A percentile compares a stretch with the other conserved stretches of the same genome.
phyloP scores from a whole-genome alignment of 352 stramenopile genomes.

The Pythium volutum region DNA sequence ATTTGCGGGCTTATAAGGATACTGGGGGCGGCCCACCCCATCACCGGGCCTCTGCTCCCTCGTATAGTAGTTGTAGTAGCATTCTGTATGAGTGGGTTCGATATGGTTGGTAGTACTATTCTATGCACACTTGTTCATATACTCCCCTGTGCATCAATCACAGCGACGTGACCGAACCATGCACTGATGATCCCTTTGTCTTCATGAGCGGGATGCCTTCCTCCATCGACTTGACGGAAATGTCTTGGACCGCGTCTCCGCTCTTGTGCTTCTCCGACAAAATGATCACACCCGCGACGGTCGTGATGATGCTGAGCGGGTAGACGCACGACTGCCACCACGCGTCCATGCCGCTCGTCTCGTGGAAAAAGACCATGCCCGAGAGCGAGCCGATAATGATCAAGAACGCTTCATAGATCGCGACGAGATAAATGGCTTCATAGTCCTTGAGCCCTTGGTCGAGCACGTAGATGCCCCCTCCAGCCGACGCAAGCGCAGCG shows the following conservation, averaged over 20 bases:
- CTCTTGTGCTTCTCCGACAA: slow-evolving; percentile 80
- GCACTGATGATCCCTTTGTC: slow-evolving; percentile 6
- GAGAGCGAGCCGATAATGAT: slow-evolving; percentile 85
- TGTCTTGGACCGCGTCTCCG: slow-evolving; percentile 35
- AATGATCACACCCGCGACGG: slow-evolving; percentile 74
- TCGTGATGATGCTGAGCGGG: slow-evolving; percentile 73
- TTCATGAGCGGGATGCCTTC: slow-evolving; percentile 32
- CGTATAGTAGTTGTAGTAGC: neutral
- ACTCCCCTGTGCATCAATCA: neutral
- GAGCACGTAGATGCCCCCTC: slow-evolving; percentile 78
- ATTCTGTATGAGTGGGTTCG: neutral
- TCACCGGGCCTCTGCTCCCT: neutral
- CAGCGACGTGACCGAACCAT: slow-evolving; percentile 31
- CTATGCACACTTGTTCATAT: neutral
- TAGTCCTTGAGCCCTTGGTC: slow-evolving; percentile 78
- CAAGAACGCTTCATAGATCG: slow-evolving; percentile 83
- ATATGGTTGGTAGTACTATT: neutral
- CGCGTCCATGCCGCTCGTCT: slow-evolving; percentile 76
- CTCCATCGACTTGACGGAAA: slow-evolving; percentile 16
- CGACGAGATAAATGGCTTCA: slow-evolving; percentile 83
- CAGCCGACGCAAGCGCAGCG: slow-evolving; percentile 56
- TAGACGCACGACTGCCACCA: slow-evolving; percentile 83
- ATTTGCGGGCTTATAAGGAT: slow-evolving; percentile 4
- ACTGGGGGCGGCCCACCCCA: neutral
- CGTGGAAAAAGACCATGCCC: slow-evolving; percentile 86